A percentile compares a stretch with the other conserved stretches of the same genome.
Evolutionary conservation across 2,329 filamentous ascomycete species (phyloP).

Genomic region (Penicillium frequentans): DNA sequence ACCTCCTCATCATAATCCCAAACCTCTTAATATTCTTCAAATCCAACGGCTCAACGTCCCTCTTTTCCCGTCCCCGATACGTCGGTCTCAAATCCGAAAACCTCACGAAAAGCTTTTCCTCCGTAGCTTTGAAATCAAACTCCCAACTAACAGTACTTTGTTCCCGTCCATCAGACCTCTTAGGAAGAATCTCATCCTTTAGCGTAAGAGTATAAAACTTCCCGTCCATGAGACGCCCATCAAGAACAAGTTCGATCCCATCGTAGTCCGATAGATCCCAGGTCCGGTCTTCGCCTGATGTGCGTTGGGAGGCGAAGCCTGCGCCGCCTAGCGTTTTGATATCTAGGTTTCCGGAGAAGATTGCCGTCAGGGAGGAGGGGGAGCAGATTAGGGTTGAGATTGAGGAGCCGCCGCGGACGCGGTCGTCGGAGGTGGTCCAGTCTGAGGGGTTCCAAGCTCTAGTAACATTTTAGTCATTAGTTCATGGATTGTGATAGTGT

Average conservation of each 20-base stretch:
- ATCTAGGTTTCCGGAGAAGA: constrained; percentile 70
- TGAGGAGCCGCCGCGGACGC: constrained; percentile 73
- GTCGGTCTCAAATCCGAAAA: constrained; percentile 70
- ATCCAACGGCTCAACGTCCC: constrained; percentile 62
- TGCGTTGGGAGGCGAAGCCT: constrained; percentile 78
- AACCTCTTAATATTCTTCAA: constrained; percentile 63
- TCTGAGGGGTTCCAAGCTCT: constrained; percentile 32
- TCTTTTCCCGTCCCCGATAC: constrained; percentile 66
- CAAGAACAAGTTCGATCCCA: constrained; percentile 59
- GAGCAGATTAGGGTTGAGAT: constrained; percentile 50
- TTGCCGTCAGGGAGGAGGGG: constrained; percentile 39
- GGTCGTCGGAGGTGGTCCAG: constrained; percentile 73
- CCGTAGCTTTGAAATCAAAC: constrained; percentile 57
- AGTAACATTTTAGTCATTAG: too few species aligned
- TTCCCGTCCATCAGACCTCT: constrained; percentile 63
- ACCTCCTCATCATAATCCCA: constrained; percentile 82
- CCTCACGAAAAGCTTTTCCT: constrained; percentile 53
- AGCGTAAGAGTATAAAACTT: constrained; percentile 73
- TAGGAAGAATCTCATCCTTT: constrained; percentile 66
- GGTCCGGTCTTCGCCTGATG: constrained; percentile 53
- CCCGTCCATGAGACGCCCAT: constrained; percentile 47
- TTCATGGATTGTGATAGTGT: too few species aligned
- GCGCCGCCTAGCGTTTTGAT: constrained; percentile 74
- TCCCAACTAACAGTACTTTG: constrained; percentile 73
- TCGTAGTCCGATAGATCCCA: constrained; percentile 67